Evolutionary conservation across 2,329 filamentous ascomycete species (phyloP).

Genomic region (Mycosphaerelloides madeirae): DNA sequence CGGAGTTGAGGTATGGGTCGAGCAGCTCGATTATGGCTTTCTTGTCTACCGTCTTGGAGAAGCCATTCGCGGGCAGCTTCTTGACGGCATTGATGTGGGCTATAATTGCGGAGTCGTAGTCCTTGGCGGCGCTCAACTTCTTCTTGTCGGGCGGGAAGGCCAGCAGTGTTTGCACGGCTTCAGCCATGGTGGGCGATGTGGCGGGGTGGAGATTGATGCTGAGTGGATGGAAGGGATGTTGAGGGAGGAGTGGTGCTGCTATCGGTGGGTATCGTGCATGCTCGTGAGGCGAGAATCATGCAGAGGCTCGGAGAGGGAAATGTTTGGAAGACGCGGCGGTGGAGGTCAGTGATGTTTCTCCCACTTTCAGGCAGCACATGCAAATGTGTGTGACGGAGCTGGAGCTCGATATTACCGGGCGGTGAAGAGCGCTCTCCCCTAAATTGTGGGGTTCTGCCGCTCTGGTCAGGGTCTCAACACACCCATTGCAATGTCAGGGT

Average conservation of each 20-base stretch:
- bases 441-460: no score
- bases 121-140: constrained; percentile 29
- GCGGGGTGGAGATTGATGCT: constrained; percentile 1
- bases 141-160: constrained; percentile 33
- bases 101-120: constrained; percentile 37
- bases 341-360: neutral
- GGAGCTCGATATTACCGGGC: no score
- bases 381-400: neutral
- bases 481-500: no score
- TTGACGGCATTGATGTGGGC: constrained; percentile 33
- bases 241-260: neutral
- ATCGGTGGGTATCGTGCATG: constrained; percentile 1
- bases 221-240: neutral
- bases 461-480: no score
- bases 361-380: neutral
- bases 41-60: constrained; percentile 35
- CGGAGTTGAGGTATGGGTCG: constrained; percentile 54
- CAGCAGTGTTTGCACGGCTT: constrained; percentile 20
- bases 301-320: neutral
- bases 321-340: neutral
- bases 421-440: no score
- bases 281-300: neutral
- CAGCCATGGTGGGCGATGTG: constrained; percentile 21
- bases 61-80: constrained; percentile 31
- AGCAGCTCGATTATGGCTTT: constrained; percentile 44